These are phyloP conservation scores for Fusarium sp. DNA, from an alignment of 2,329 filamentous ascomycete genomes.

Conservation along the genomic window DNA sequence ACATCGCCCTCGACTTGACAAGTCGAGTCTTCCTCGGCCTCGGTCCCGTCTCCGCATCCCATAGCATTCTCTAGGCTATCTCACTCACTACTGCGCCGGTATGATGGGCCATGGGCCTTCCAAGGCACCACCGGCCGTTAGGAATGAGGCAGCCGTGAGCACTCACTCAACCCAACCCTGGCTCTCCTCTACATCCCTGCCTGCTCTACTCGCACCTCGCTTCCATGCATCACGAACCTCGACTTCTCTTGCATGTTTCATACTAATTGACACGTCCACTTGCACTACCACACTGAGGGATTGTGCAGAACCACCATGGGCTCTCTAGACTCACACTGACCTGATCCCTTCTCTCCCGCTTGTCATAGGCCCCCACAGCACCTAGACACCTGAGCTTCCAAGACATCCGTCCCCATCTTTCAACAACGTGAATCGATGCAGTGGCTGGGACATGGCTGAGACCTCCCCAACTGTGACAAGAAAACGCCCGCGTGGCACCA, in stretches of 20 bases:
- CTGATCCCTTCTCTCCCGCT: background rate
- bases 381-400: constrained; percentile 2
- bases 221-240: background rate
- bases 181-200: constrained; percentile 16
- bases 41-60: background rate
- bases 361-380: background rate
- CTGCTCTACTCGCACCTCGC: background rate
- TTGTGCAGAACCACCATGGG: background rate
- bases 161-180: background rate
- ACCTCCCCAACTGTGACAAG: background rate
- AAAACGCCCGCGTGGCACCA: constrained; percentile 13
- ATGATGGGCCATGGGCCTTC: background rate
- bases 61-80: constrained; percentile 15
- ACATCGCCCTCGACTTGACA: background rate
- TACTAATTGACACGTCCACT: constrained; percentile 30
- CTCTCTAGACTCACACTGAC: background rate
- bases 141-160: constrained; percentile 22
- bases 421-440: background rate
- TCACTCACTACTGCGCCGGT: background rate
- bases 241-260: constrained; percentile 28
- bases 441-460: constrained; percentile 22
- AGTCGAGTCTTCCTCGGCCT: background rate
- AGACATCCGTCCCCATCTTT: constrained; percentile 3
- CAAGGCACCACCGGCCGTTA: constrained; percentile 14
- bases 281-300: constrained; percentile 8